These are phyloP conservation scores for Didymella keratinophila DNA, from an alignment of 2,329 filamentous ascomycete genomes.

Conservation along the genomic window DNA sequence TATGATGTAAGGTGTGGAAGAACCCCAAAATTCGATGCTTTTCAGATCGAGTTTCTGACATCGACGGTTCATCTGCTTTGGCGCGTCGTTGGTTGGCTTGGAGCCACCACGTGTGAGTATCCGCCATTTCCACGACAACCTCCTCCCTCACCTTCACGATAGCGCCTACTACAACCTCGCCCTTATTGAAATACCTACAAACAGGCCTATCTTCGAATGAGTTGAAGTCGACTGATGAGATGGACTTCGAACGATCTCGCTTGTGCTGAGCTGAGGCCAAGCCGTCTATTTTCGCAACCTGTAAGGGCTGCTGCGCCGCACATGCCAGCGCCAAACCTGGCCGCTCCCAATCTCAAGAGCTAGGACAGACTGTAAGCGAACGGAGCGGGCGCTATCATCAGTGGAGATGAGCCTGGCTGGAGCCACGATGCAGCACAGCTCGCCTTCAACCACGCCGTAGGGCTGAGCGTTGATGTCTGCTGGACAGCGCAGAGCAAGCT, in stretches of 20 bases:
- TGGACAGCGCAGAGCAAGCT: not conserved
- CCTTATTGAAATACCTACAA: not conserved
- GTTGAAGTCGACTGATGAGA: not conserved
- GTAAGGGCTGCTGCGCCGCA: slow-evolving; percentile 6
- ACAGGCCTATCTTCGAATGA: not conserved
- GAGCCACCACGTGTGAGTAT: not conserved
- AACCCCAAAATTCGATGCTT: not conserved
- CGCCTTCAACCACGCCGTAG: not conserved
- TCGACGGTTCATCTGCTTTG: not conserved
- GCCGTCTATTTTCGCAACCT: slow-evolving; percentile 5
- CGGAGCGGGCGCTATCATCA: not conserved
- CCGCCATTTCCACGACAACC: not conserved
- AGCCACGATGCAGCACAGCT: not conserved
- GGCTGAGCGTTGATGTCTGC: slow-evolving; percentile 2
- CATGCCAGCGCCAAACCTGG: not conserved
- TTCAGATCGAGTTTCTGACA: not conserved
- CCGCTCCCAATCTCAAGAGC: not conserved
- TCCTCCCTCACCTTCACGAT: not conserved
- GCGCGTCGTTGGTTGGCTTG: not conserved
- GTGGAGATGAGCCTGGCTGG: slow-evolving; percentile 1
- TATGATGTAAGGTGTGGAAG: slow-evolving; percentile 7
- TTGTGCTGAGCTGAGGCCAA: slow-evolving; percentile 10
- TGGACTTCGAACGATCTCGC: not conserved
- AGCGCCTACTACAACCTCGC: not conserved
- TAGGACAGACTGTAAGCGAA: not conserved